Evolutionary conservation across 2,329 filamentous ascomycete species (phyloP), one percentile per base, ranked within the genome.

Genomic region (Lasiodiplodia theobromae): DNA sequence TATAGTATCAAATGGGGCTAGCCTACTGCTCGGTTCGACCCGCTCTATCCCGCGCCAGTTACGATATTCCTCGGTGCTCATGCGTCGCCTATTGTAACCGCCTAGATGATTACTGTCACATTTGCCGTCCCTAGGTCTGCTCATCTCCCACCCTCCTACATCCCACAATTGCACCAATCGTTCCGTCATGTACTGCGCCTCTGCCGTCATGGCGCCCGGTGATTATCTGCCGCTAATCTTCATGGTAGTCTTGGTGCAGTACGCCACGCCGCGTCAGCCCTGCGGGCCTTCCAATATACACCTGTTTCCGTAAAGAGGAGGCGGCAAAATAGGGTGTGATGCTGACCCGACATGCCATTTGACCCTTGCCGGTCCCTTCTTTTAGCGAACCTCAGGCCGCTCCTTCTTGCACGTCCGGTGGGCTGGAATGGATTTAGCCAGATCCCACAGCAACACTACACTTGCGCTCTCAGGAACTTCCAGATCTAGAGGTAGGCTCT

Each of bases 11-110:
- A 47, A 47, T 23, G 21, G 25, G 38, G 37, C 57, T 60, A 60
- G 44, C 11, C 25, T 34, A n/a, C 60, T 49, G 44, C 60, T 64
- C 60, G 60, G 60, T 64, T 64, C 60, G 44, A 64, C 44, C 60
- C 60, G 60, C 60, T 28, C 28, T 31, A 28, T 64, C 47, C 44
- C 28, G 60, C 60, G 60, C 25, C 40, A 38, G 47, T 37, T 47
- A 52, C 25, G 11, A 11, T 40, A 23, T 64, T 63, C 31, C 60
- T 21, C 23, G 7, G 40, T 47, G 44, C 47, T 38, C 25, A 53
- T 23, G 28, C n/a, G 40, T 28, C 28, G 16, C 23, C 23, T 11
- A 37, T 34, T 34, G 31, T 34, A 34, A 34, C 40, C 60, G 37
- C 47, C 47, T 28, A 52, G 11, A 49, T 38, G 11, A 49, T 38